A percentile compares a stretch with the other conserved stretches of the same genome.
These are phyloP conservation scores for Hymenoscyphus scutula DNA, from an alignment of 2,329 filamentous ascomycete species.

Conservation along the genomic window DNA sequence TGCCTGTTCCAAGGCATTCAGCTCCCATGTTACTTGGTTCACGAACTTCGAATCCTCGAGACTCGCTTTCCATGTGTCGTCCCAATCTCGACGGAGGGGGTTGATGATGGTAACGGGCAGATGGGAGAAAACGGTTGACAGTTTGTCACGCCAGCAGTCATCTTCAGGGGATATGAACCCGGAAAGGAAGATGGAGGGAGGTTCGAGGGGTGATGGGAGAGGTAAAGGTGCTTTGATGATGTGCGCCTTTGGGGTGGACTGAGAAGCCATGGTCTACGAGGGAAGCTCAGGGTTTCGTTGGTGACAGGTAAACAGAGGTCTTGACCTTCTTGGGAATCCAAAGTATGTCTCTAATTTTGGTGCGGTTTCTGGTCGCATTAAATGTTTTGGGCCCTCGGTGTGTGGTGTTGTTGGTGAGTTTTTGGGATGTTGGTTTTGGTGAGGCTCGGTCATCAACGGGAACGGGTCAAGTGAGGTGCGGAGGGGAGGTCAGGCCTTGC, in stretches of 20 bases:
- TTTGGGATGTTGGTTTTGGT: background rate
- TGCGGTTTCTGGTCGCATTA: background rate
- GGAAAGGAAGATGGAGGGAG: conserved; percentile 52
- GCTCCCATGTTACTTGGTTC: conserved; percentile 60
- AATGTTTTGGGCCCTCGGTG: background rate
- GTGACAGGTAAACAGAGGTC: background rate
- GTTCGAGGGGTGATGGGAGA: conserved; percentile 13
- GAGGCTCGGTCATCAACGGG: too few species aligned
- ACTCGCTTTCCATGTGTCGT: conserved; percentile 51
- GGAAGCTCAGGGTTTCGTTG: background rate
- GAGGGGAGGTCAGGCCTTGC: too few species aligned
- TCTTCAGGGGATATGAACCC: conserved; percentile 47
- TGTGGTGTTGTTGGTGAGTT: background rate
- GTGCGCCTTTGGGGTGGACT: background rate
- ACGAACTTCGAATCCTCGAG: conserved; percentile 46
- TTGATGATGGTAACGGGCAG: conserved; percentile 55
- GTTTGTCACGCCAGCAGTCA: conserved; percentile 47
- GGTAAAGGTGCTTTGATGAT: conserved; percentile 18
- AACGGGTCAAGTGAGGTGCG: too few species aligned
- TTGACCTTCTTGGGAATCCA: background rate
- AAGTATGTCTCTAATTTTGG: background rate
- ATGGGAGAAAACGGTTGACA: conserved; percentile 43
- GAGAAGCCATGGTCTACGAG: background rate
- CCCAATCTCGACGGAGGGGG: conserved; percentile 56
- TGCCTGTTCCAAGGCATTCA: conserved; percentile 52